phyloP scores from a whole-genome alignment of 83 land plant species.

The Isoetes engelmannii region DNA sequence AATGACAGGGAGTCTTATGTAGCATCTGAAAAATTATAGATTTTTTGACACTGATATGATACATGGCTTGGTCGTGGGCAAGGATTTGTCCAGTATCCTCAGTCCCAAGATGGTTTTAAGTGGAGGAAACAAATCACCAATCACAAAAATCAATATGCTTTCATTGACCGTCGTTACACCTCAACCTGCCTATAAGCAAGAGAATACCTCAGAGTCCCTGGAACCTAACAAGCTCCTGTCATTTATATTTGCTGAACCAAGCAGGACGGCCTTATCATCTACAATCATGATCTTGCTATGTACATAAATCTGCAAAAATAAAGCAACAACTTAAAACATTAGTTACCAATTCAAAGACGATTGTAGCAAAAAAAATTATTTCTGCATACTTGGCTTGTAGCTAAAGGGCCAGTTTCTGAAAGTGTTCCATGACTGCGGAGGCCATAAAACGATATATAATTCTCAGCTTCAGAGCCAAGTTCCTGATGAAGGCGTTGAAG shows the following conservation, averaged over 20 bases:
- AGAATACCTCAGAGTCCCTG: conserved; percentile 83
- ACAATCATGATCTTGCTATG: conserved; percentile 95
- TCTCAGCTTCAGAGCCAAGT: conserved; percentile 65
- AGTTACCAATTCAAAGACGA: too few species aligned
- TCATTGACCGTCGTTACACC: too few species aligned
- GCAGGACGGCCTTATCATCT: conserved; percentile 63
- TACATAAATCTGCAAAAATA: conserved; percentile 62
- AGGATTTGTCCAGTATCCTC: too few species aligned
- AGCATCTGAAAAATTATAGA: too few species aligned
- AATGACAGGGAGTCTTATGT: too few species aligned
- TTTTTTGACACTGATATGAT: too few species aligned
- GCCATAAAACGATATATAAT: conserved; percentile 90
- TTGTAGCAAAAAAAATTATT: too few species aligned
- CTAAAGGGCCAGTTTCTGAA: conserved; percentile 63
- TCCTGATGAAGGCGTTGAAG: conserved; percentile 53
- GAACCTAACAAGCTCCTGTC: conserved; percentile 92
- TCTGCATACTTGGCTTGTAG: conserved; percentile 77
- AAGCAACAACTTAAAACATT: background rate
- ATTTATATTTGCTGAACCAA: conserved; percentile 96
- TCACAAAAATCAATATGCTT: too few species aligned
- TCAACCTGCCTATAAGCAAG: background rate
- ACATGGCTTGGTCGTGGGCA: too few species aligned
- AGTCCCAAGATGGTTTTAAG: too few species aligned
- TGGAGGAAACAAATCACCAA: too few species aligned
- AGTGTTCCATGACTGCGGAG: conserved; percentile 78